Evolutionary conservation across 805 yeast genomes (phyloP).

Genomic region (Wickerhamiella vanderwaltii): DNA sequence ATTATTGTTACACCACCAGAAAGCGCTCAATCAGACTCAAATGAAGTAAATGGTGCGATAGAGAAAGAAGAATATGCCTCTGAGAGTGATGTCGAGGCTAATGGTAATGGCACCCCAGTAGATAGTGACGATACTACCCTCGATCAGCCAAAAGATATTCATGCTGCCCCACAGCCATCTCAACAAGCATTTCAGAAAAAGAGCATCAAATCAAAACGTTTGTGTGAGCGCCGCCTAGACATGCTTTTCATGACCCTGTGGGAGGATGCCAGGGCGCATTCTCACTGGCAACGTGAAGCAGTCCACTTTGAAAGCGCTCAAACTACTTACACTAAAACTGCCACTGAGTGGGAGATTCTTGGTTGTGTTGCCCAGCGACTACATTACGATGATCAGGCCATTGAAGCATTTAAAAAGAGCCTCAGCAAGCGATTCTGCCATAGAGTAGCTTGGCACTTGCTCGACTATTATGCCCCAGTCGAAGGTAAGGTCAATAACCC

Average conservation of each 20-base stretch:
- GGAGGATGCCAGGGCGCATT: slow-evolving; percentile 58
- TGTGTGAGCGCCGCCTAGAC: slow-evolving; percentile 73
- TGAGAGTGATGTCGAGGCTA: not conserved
- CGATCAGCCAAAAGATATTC: too few species aligned
- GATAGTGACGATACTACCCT: not conserved
- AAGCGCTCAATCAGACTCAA: not conserved
- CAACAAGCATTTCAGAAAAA: not conserved
- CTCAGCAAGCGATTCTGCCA: slow-evolving; percentile 68
- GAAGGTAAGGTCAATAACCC: slow-evolving; percentile 23
- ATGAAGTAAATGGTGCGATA: not conserved
- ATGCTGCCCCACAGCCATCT: not conserved
- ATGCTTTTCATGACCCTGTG: slow-evolving; percentile 56
- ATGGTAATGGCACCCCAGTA: not conserved
- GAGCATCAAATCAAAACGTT: slow-evolving; percentile 34
- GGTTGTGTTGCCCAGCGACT: slow-evolving; percentile 79
- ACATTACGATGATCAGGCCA: slow-evolving; percentile 74
- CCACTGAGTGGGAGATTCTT: slow-evolving; percentile 85
- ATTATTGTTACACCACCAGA: not conserved
- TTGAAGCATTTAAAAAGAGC: slow-evolving; percentile 67
- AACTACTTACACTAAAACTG: slow-evolving; percentile 59
- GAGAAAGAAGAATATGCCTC: not conserved
- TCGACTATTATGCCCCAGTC: slow-evolving; percentile 45
- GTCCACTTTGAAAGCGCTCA: slow-evolving; percentile 84
- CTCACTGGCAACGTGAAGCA: slow-evolving; percentile 87
- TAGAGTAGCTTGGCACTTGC: slow-evolving; percentile 58